These are phyloP conservation scores for Paramecium pentaurelia DNA, from an alignment of 73 alveolate species.

Conservation along the genomic window DNA sequence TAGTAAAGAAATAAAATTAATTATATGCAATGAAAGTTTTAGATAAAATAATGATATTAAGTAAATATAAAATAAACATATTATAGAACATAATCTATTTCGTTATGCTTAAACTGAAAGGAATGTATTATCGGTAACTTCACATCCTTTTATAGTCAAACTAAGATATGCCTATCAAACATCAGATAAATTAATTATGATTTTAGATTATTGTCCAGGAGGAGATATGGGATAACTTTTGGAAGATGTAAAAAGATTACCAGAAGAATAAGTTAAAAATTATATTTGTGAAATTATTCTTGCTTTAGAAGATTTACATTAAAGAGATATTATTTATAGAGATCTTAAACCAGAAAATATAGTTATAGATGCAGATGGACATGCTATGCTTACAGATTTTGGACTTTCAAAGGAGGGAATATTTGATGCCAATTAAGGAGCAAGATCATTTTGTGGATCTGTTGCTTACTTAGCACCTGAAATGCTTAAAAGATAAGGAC, in stretches of 20 bases:
- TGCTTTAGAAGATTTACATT: constrained; percentile 89
- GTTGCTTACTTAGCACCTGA: constrained; percentile 96
- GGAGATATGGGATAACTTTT: constrained; percentile 90
- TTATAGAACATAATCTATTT: constrained; percentile 72
- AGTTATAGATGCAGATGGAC: constrained; percentile 88
- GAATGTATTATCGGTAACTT: constrained; percentile 79
- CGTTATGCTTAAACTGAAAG: constrained; percentile 94
- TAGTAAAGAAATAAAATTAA: constrained; percentile 70
- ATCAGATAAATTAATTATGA: constrained; percentile 78
- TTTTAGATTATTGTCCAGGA: constrained; percentile 90
- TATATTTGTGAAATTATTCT: constrained; percentile 84
- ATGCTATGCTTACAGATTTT: constrained; percentile 94
- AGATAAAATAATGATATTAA: constrained; percentile 44
- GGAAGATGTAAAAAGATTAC: constrained; percentile 78
- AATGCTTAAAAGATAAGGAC: constrained; percentile 92
- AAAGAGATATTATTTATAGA: constrained; percentile 82
- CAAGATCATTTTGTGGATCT: constrained; percentile 91
- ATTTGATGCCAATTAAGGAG: constrained; percentile 72
- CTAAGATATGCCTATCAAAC: constrained; percentile 90
- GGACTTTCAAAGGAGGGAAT: constrained; percentile 94
- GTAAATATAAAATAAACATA: constrained; percentile 20
- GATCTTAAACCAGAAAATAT: constrained; percentile 86
- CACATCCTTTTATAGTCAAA: constrained; percentile 85
- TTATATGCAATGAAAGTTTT: constrained; percentile 67
- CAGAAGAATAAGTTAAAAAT: constrained; percentile 86